Percentiles rank a stretch among this genome's conserved stretches.
Evolutionary conservation across 495 filamentous ascomycete species (phyloP).

Genomic region (Hypoxylon cercidicola): DNA sequence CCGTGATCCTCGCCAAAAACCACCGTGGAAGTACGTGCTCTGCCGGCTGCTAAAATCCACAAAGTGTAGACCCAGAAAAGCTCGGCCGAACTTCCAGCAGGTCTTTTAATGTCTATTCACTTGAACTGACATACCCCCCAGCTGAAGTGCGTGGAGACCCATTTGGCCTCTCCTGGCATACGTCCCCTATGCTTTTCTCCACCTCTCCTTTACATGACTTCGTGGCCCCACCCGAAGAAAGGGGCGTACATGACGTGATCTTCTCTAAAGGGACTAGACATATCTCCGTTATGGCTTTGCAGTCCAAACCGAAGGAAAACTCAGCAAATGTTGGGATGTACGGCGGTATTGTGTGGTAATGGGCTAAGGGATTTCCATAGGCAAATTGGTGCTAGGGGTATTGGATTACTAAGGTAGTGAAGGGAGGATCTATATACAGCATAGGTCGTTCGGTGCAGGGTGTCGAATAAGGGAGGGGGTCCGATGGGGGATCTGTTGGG

Average conservation of each 20-base stretch:
- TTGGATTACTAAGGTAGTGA: slow-evolving; percentile 45
- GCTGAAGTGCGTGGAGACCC: slow-evolving; percentile 11
- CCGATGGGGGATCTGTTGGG: slow-evolving; percentile 4
- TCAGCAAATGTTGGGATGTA: slow-evolving; percentile 43
- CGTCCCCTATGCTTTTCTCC: slow-evolving; percentile 30
- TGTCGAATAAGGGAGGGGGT: slow-evolving; percentile 2
- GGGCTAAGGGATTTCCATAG: slow-evolving; percentile 32
- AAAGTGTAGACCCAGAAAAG: background rate
- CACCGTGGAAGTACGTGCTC: too few relatives aligned
- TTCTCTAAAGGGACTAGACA: slow-evolving; percentile 48
- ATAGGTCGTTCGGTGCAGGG: slow-evolving; percentile 28
- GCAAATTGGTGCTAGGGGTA: slow-evolving; percentile 15
- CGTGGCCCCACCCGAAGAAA: slow-evolving; percentile 43
- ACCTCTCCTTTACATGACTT: slow-evolving; percentile 46
- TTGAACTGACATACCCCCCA: slow-evolving; percentile 33
- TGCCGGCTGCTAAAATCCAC: background rate
- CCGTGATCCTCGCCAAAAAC: too few relatives aligned
- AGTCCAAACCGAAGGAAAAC: slow-evolving; percentile 51
- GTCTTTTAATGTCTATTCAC: slow-evolving; percentile 32
- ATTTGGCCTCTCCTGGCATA: slow-evolving; percentile 22
- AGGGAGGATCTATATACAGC: slow-evolving; percentile 46
- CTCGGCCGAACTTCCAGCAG: slow-evolving; percentile 18
- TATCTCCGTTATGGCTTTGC: slow-evolving; percentile 48
- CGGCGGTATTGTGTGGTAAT: slow-evolving; percentile 18
- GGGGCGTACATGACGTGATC: slow-evolving; percentile 50